phyloP scores from a whole-genome alignment of 306 rosid species.

The Cicer cuneatum region DNA sequence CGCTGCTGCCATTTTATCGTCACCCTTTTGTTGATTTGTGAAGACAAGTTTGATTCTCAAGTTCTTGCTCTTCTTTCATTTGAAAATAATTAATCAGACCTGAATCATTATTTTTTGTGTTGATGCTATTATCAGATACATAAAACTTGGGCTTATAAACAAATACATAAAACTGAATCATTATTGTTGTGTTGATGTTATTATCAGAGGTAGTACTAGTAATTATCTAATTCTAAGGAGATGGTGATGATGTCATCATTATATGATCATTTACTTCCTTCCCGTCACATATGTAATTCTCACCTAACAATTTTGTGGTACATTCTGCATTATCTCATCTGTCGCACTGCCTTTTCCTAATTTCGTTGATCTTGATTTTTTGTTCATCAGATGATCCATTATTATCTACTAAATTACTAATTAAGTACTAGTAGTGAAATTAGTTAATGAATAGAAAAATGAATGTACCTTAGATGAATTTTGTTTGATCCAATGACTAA shows the following conservation, averaged over 20 bases:
- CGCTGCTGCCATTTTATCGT: too few species aligned
- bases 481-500: constrained; percentile 72
- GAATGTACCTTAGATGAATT: constrained; percentile 50
- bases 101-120: constrained; percentile 29
- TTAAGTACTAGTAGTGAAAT: too few species aligned
- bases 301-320: constrained; percentile 62
- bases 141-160: constrained; percentile 67
- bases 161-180: constrained; percentile 58
- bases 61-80: too few species aligned
- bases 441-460: too few species aligned
- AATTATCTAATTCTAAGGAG: neutral
- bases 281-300: constrained; percentile 73
- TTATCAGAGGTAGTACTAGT: constrained; percentile 31
- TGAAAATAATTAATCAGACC: neutral
- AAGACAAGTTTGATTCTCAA: too few species aligned
- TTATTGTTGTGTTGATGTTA: constrained; percentile 35
- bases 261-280: constrained; percentile 50
- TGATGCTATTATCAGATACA: constrained; percentile 36
- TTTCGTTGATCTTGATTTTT: constrained; percentile 65
- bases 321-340: constrained; percentile 60
- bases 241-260: neutral
- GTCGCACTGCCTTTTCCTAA: constrained; percentile 63
- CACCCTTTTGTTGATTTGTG: too few species aligned
- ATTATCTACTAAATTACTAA: too few species aligned
- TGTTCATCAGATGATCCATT: constrained; percentile 6